Base-by-base conservation (phyloP, 139 green algal genomes). In the Chlamydomonas schloesseri region DNA sequence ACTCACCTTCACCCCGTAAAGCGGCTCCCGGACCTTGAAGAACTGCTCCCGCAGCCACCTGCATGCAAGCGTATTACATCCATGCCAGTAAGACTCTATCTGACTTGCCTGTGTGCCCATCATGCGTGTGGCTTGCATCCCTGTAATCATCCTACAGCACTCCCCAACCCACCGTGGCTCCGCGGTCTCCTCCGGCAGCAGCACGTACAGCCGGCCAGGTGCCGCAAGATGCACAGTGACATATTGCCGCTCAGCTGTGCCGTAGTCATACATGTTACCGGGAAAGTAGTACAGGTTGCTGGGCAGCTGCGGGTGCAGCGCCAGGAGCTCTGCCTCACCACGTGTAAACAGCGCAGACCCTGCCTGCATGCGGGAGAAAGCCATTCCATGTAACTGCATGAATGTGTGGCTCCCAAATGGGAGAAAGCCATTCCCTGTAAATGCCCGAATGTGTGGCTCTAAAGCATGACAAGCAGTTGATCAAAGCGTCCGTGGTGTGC, bases 21-120 rank as follows among this genome's bases (percentile, higher is more conserved):
- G 31, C 31, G 73, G 50, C 31, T 81, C 73, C 8, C 53, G 17
- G 11, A 81, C 50, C 73, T 81, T 81, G 50, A 31, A 69, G 20
- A 81, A 81, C 2, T 50, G 50, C 73, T 68, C 53, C n/a, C 53
- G 53, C 73, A 81, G 53, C 73, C 73, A 81, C 73, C 73, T 81
- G 73, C n/a, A 53, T 20, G 1, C 18, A 21, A 29, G n/a, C 31
- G 31, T 72, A 23, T 15, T 20, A 23, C 24, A 69, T 8, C 20
- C 21, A 62, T 23, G 20, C 18, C 53, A 15, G 53, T 15, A 58
- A 58, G 53, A 15, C 15, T 58, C 53, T 15, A 13, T 58, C 13
- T 58, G 53, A 13, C 13, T 15, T n/a, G n/a, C n/a, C n/a, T n/a
- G n/a, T n/a, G n/a, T n/a, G n/a, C n/a, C n/a, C n/a, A n/a, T n/a